Conservation (phyloP, 2,329 filamentous ascomycete species). For the Fusarium gaditjirri region DNA sequence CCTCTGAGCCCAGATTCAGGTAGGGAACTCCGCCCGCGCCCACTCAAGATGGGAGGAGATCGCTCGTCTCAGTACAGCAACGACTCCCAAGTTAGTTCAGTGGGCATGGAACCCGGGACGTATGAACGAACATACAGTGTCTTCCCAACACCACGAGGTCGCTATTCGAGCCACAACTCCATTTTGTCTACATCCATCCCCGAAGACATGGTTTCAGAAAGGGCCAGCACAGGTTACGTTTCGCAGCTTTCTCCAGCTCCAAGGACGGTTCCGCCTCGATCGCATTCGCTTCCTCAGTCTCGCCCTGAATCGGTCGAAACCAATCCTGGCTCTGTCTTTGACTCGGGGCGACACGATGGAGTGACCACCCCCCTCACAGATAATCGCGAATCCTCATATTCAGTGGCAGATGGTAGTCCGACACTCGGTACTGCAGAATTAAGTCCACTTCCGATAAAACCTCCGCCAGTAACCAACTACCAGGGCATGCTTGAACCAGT, state of each 20-base stretch:
- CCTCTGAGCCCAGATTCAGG: constrained; percentile 37
- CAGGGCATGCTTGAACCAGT: constrained; percentile 22
- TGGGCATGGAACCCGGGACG: constrained; percentile 28
- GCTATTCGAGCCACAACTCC: constrained; percentile 38
- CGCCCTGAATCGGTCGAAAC: constrained; percentile 44
- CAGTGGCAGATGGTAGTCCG: constrained; percentile 38
- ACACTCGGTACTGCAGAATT: constrained; percentile 39
- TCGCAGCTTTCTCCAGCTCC: constrained; percentile 31
- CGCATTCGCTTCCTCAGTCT: constrained; percentile 32
- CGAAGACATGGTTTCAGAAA: constrained; percentile 41
- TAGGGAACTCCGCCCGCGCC: constrained; percentile 29
- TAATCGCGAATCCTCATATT: constrained; percentile 33
- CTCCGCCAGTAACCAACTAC: constrained; percentile 27
- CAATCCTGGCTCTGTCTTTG: constrained; percentile 41
- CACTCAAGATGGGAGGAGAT: constrained; percentile 34
- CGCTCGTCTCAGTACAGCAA: constrained; percentile 39
- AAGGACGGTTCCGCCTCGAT: constrained; percentile 30
- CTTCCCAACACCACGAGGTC: constrained; percentile 38
- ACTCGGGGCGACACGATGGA: constrained; percentile 34
- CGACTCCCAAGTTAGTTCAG: constrained; percentile 38
- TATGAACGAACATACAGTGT: constrained; percentile 41
- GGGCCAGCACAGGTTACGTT: constrained; percentile 24
- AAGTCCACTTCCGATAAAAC: constrained; percentile 31
- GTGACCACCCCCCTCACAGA: constrained; percentile 37
- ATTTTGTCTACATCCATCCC: constrained; percentile 44